These are phyloP conservation scores for Sporothrix phasma DNA, from an alignment of 2,329 filamentous ascomycete species.

Conservation along the genomic window DNA sequence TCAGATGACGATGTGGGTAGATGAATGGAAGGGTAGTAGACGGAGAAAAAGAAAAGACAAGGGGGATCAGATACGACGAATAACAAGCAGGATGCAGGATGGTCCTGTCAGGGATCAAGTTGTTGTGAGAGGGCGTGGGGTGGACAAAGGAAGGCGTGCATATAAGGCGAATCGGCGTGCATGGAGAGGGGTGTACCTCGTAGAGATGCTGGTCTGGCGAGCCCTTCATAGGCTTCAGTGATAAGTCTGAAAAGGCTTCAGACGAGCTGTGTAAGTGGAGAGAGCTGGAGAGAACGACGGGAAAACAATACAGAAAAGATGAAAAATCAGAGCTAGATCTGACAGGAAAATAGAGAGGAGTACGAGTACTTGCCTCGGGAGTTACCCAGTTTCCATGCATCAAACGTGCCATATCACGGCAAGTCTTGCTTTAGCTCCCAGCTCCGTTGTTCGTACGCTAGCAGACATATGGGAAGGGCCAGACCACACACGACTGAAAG, in stretches of 20 bases:
- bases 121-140: neutral
- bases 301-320: neutral
- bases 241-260: neutral
- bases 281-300: neutral
- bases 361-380: no score
- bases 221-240: neutral
- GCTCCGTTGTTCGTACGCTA: neutral
- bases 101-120: neutral
- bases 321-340: no score
- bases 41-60: neutral
- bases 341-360: no score
- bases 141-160: neutral
- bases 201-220: neutral
- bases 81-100: neutral
- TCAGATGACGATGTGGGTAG: neutral
- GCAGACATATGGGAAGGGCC: neutral
- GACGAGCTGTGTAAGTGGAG: neutral
- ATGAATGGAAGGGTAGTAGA: constrained; percentile 16
- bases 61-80: neutral
- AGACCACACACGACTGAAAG: neutral
- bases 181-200: neutral
- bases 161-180: neutral
- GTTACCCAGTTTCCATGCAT: neutral
- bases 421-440: neutral
- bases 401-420: neutral